Conservation (phyloP, 257 asterid genomes). For the Jacaranda copaia region DNA sequence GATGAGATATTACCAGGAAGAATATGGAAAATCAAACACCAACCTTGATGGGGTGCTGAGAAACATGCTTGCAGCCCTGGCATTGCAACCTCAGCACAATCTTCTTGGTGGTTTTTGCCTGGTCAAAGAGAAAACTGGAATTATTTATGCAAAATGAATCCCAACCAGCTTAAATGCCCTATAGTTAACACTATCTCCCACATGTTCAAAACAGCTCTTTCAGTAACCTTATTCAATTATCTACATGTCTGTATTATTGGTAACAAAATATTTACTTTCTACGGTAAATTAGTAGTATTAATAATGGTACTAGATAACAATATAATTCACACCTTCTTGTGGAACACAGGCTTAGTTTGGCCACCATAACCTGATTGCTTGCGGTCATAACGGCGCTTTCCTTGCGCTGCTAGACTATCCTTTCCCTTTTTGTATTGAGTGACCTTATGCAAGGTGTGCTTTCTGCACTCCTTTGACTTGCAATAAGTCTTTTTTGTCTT, state of each 20-base stretch:
- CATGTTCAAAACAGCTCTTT: neutral
- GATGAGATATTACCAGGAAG: neutral
- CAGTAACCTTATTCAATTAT: no score
- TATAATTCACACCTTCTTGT: constrained; percentile 68
- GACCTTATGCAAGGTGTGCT: constrained; percentile 87
- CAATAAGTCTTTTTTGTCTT: constrained; percentile 82
- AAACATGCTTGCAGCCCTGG: constrained; percentile 75
- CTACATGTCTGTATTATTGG: neutral
- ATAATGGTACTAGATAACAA: neutral
- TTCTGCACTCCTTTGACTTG: constrained; percentile 82
- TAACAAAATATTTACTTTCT: no score
- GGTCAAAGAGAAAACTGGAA: neutral
- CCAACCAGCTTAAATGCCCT: neutral
- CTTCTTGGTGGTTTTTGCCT: constrained; percentile 84
- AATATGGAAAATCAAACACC: neutral
- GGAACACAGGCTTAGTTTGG: constrained; percentile 87
- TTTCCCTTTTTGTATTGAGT: constrained; percentile 84
- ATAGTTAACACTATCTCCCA: neutral
- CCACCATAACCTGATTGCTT: constrained; percentile 93
- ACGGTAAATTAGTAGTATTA: neutral
- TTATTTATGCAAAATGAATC: neutral
- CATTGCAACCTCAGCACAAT: constrained; percentile 77
- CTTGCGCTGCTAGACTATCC: constrained; percentile 76
- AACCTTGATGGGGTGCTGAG: constrained; percentile 81
- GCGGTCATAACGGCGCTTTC: constrained; percentile 85